Percentiles rank a stretch among this genome's conserved stretches.
Evolutionary conservation across 768 basidiomycete species (phyloP).

Genomic region (Boletellus sp.): DNA sequence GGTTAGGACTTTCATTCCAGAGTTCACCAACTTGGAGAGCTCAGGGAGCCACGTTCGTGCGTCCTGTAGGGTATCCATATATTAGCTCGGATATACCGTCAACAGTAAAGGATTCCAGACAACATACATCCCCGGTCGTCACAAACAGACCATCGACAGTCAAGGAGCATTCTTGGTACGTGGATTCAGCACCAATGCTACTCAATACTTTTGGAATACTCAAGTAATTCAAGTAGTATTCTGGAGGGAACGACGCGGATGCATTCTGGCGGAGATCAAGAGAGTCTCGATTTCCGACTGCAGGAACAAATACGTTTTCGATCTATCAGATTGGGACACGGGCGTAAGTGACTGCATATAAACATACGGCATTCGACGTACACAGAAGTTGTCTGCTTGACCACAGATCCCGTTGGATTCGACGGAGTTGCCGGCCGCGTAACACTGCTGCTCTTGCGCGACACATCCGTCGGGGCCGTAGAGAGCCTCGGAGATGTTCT

Average conservation of each 20-base stretch:
- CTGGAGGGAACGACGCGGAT: conserved; percentile 51
- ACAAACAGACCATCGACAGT: conserved; percentile 41
- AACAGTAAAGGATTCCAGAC: neutral
- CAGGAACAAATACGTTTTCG: conserved; percentile 46
- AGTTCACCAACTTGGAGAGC: conserved; percentile 35
- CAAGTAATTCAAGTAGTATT: conserved; percentile 51
- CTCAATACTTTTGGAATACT: conserved; percentile 31
- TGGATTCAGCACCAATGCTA: conserved; percentile 50
- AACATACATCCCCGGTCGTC: conserved; percentile 54
- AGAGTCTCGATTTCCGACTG: conserved; percentile 49
- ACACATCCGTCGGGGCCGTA: conserved; percentile 49
- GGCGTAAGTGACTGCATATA: neutral
- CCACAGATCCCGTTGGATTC: conserved; percentile 49
- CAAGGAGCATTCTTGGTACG: conserved; percentile 48
- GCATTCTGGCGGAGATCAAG: conserved; percentile 58
- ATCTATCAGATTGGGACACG: conserved; percentile 27
- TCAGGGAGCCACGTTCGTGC: conserved; percentile 38
- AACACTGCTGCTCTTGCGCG: conserved; percentile 54
- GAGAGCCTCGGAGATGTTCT: conserved; percentile 45
- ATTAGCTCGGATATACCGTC: neutral
- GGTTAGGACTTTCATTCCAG: conserved; percentile 36
- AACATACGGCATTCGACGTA: conserved; percentile 28
- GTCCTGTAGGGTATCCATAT: conserved; percentile 15
- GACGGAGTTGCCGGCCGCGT: conserved; percentile 45
- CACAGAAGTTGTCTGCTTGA: conserved; percentile 53